Evolutionary conservation across 148 eudicot species (phyloP), one percentile per base, ranked within the genome.

Genomic region (Rhododendron ferrugineum): DNA sequence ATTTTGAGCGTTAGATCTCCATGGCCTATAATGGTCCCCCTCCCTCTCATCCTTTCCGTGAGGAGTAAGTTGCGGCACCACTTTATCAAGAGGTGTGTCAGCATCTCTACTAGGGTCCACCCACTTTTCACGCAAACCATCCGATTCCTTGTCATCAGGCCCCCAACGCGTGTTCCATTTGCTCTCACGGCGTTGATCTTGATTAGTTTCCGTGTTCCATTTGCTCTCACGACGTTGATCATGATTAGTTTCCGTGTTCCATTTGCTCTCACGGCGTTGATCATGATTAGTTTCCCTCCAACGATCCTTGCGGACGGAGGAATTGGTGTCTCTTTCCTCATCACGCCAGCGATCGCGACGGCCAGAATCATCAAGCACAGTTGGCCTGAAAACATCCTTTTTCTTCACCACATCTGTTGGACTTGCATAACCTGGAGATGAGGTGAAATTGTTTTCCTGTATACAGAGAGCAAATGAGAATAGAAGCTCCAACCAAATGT

Each of bases 121-220:
- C 95, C 94, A 89, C 89, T 94, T 94, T 34, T 88, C 92, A 64
- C 84, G 89, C 80, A 82, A 82, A 78, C 74, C 52, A 70, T 92
- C 98, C 83, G 86, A 80, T 87, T 95, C 96, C 86, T 94, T 97
- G 50, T 87, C 87, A 88, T 92, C 92, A 54, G 93, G 95, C 26
- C 98, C 98, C 99, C 99, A 95, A 50, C 98, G 94, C 5, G 96
- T 87, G 87, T 89, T 97, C 99, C 99, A 95, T 85, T 95, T 97
- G 88, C 91, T 89, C 87, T 92, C 98, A 30, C 94, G 96, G 10
- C 91, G 96, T 84, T 93, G 99, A 50, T 94, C 96, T 81, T 89
- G 85, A 84, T 84, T 90, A 83, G 81, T 83, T 66, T 86, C 87
- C 10, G 94, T 86, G 87, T 90, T 97, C 99, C 99, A 95, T 85